Evolutionary conservation across 306 rosid genomes (phyloP).

Genomic region (Dryas drummondii): DNA sequence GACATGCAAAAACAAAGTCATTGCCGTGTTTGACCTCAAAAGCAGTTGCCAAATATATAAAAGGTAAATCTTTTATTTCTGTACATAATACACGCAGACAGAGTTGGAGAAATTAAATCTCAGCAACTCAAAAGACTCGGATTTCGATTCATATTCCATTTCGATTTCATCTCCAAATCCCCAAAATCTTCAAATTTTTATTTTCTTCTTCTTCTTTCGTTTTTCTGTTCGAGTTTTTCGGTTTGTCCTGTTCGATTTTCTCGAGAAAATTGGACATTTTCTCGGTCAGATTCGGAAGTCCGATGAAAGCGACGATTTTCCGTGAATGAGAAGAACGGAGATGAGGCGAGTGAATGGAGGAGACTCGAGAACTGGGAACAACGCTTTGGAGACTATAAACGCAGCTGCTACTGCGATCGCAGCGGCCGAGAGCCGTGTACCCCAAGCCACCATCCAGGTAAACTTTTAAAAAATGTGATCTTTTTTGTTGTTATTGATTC

Average conservation of each 20-base stretch:
- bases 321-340: slow-evolving; percentile 24
- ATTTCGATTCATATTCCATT: slow-evolving; percentile 8
- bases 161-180: background rate
- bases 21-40: slow-evolving; percentile 91
- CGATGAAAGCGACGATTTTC: slow-evolving; percentile 5
- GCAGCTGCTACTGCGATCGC: slow-evolving; percentile 94
- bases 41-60: slow-evolving; percentile 13
- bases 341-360: slow-evolving; percentile 52
- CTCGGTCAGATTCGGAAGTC: slow-evolving; percentile 6
- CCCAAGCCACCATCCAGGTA: slow-evolving; percentile 64
- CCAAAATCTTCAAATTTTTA: background rate
- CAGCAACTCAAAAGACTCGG: background rate
- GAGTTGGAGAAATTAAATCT: background rate
- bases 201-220: background rate
- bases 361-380: slow-evolving; percentile 42
- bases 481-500: background rate
- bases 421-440: slow-evolving; percentile 57
- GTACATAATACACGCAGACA: background rate
- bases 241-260: slow-evolving; percentile 1
- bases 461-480: background rate
- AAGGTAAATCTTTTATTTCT: background rate
- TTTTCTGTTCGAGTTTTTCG: background rate
- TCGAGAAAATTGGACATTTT: slow-evolving; percentile 8
- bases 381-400: slow-evolving; percentile 75
- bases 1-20: slow-evolving; percentile 42